phyloP scores from a whole-genome alignment of 805 yeast species.

The Starmerella potacharoeniae region DNA sequence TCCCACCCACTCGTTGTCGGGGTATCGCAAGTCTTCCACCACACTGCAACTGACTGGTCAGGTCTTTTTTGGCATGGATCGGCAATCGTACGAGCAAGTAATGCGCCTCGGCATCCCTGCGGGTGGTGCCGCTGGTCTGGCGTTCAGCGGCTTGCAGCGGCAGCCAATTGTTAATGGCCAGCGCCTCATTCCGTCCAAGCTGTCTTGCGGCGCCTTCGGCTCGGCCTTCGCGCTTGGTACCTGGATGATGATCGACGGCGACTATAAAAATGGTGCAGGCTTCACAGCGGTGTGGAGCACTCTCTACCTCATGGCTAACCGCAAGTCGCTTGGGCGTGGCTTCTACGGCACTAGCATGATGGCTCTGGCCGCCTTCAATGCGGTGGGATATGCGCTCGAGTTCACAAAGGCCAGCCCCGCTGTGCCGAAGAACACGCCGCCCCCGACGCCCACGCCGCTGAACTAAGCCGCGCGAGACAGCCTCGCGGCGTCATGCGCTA shows the following conservation, averaged over 20 bases:
- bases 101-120: conserved; percentile 20
- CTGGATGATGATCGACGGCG: conserved; percentile 25
- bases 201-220: conserved; percentile 23
- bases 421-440: conserved; percentile 7
- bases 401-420: conserved; percentile 19
- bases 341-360: conserved; percentile 11
- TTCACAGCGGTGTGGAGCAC: conserved; percentile 24
- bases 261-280: conserved; percentile 25
- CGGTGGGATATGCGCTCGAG: conserved; percentile 20
- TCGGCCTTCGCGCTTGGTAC: conserved; percentile 24
- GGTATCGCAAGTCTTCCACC: too few relatives aligned
- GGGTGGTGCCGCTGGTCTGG: conserved; percentile 18
- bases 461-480: neutral
- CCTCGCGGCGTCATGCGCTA: too few relatives aligned
- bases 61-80: neutral
- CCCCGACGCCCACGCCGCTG: neutral
- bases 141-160: conserved; percentile 19
- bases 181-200: conserved; percentile 16
- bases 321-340: conserved; percentile 14
- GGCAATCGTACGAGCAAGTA: conserved; percentile 6
- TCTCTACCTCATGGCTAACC: conserved; percentile 22
- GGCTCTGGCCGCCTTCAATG: conserved; percentile 16
- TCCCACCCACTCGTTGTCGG: neutral
- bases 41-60: neutral
- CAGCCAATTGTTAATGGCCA: conserved; percentile 12